Evolutionary conservation across 257 asterid species (phyloP).

Genomic region (Datura wrightii): DNA sequence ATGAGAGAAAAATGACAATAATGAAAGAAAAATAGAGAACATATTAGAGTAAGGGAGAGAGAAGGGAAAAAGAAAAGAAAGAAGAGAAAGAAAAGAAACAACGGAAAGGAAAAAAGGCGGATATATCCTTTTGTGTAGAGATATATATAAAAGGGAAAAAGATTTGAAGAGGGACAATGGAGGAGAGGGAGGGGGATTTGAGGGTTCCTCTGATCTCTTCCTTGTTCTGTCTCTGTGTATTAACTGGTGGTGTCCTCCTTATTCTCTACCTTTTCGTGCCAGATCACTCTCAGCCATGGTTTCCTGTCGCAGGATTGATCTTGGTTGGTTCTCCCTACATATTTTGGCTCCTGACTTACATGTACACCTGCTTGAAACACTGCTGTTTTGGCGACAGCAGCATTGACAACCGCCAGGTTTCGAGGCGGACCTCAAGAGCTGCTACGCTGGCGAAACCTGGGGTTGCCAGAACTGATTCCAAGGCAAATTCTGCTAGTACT

Average conservation of each 20-base stretch:
- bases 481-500: background rate
- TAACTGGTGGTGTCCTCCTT: conserved; percentile 48
- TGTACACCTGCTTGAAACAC: conserved; percentile 43
- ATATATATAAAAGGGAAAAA: background rate
- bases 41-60: background rate
- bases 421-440: conserved; percentile 9
- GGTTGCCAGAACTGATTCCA: conserved; percentile 26
- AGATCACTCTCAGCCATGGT: conserved; percentile 43
- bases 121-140: background rate
- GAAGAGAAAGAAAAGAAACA: background rate
- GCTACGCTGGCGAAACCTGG: conserved; percentile 5
- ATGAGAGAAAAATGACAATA: background rate
- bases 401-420: conserved; percentile 25
- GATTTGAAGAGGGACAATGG: conserved; percentile 34
- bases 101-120: background rate
- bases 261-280: conserved; percentile 42
- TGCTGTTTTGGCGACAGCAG: background rate
- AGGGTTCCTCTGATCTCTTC: conserved; percentile 47
- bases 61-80: background rate
- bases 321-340: conserved; percentile 48
- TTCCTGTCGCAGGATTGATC: conserved; percentile 39
- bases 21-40: conserved; percentile 6
- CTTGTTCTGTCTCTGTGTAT: conserved; percentile 41
- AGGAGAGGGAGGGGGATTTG: conserved; percentile 47
- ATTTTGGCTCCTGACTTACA: conserved; percentile 46